phyloP scores from a whole-genome alignment of 148 eudicot genomes.

The Oxyria digyna region DNA sequence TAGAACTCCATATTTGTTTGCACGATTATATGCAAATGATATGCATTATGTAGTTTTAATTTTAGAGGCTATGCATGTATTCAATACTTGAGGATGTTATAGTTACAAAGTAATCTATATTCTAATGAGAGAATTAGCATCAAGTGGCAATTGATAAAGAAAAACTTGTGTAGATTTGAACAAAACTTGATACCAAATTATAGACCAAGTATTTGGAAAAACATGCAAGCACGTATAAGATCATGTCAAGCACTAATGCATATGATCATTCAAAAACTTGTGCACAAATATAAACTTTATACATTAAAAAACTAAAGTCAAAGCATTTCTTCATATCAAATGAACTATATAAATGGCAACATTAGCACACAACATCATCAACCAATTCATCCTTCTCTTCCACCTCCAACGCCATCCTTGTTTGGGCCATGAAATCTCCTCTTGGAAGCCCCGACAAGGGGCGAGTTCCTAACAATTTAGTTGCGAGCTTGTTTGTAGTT shows the following conservation, averaged over 20 bases:
- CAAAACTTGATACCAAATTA: neutral
- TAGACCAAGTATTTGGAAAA: neutral
- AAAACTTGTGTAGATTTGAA: neutral
- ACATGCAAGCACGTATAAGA: constrained; percentile 4
- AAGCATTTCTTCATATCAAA: neutral
- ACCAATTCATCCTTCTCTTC: neutral
- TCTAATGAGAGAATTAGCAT: neutral
- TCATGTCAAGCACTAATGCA: constrained; percentile 5
- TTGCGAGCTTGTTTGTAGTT: neutral
- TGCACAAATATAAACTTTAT: neutral
- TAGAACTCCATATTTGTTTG: too few relatives aligned
- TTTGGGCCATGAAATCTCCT: neutral
- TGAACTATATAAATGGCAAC: neutral
- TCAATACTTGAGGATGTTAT: neutral
- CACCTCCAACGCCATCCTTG: neutral
- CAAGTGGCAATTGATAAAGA: neutral
- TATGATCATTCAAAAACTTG: neutral
- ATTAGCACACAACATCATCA: constrained; percentile 1
- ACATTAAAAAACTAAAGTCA: neutral
- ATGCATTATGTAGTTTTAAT: too few relatives aligned
- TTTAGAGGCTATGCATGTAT: neutral
- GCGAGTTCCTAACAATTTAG: neutral
- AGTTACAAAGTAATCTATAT: neutral
- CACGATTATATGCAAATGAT: neutral
- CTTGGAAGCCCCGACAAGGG: neutral